A percentile compares a stretch with the other conserved stretches of the same genome.
Evolutionary conservation across 179 eudicot genomes (phyloP).

Genomic region (Pouteria campechiana): DNA sequence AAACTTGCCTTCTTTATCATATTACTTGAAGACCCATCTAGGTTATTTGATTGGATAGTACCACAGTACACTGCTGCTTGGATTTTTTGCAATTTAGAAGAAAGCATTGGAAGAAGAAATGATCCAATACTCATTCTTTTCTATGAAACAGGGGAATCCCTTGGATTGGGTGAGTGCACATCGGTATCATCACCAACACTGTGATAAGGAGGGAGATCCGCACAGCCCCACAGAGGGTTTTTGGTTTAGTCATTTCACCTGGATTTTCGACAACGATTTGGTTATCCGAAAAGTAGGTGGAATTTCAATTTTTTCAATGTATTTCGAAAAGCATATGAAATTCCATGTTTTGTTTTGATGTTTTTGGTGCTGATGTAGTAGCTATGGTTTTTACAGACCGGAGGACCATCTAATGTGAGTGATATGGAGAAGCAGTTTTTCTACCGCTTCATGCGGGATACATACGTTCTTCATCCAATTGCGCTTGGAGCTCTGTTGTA

Average conservation of each 20-base stretch:
- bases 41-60: too few species aligned
- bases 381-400: constrained; percentile 42
- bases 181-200: constrained; percentile 70
- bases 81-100: too few species aligned
- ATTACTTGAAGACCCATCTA: too few species aligned
- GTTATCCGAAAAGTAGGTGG: too few species aligned
- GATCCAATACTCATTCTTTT: too few species aligned
- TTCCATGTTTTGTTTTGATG: too few species aligned
- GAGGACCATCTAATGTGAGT: constrained; percentile 53
- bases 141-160: constrained; percentile 45
- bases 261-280: constrained; percentile 46
- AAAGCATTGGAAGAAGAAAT: too few species aligned
- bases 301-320: too few species aligned
- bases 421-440: constrained; percentile 73
- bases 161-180: constrained; percentile 90
- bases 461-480: constrained; percentile 49
- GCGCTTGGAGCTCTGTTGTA: constrained; percentile 45
- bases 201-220: constrained; percentile 65
- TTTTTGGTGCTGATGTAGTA: not conserved
- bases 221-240: constrained; percentile 83
- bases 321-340: too few species aligned
- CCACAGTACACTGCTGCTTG: too few species aligned
- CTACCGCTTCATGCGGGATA: constrained; percentile 45
- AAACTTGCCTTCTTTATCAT: not conserved
- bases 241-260: constrained; percentile 77